These are phyloP conservation scores for Tuctoria greenei DNA, from an alignment of 176 grass and related monocot species.

Conservation along the genomic window DNA sequence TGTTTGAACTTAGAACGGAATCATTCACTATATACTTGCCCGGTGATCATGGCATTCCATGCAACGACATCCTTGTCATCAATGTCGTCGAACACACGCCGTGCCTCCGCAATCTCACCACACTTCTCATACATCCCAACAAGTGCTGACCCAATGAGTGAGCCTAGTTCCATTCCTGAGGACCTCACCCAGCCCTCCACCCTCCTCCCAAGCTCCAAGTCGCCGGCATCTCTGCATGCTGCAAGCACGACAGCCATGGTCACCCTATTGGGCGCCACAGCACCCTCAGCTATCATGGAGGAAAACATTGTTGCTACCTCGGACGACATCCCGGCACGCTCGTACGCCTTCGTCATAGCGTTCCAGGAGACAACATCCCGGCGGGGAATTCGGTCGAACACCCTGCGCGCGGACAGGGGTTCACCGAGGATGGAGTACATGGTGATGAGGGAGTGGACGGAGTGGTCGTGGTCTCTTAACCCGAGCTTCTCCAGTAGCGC, in stretches of 20 bases:
- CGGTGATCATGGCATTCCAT: conserved; percentile 93
- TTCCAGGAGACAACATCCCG: conserved; percentile 51
- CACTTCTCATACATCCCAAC: conserved; percentile 86
- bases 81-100: conserved; percentile 56
- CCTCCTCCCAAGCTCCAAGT: background rate
- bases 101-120: conserved; percentile 49
- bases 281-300: background rate
- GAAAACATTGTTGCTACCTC: conserved; percentile 20
- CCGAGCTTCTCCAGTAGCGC: conserved; percentile 43
- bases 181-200: conserved; percentile 49
- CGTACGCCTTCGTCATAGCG: conserved; percentile 37
- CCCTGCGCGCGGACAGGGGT: conserved; percentile 6
- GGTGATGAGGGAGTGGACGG: conserved; percentile 39
- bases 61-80: conserved; percentile 50
- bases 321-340: background rate
- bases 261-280: conserved; percentile 25
- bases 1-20: background rate
- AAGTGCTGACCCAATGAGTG: conserved; percentile 40
- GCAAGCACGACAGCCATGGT: conserved; percentile 30
- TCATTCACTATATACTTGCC: conserved; percentile 40
- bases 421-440: conserved; percentile 37
- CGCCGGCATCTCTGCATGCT: conserved; percentile 34
- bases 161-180: conserved; percentile 21
- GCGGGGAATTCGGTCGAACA: conserved; percentile 47
- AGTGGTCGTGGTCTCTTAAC: conserved; percentile 29